A percentile compares a stretch with the other conserved stretches of the same genome.
Evolutionary conservation across 2,329 filamentous ascomycete species (phyloP).

Genomic region (Neofusicoccum umdonicola): DNA sequence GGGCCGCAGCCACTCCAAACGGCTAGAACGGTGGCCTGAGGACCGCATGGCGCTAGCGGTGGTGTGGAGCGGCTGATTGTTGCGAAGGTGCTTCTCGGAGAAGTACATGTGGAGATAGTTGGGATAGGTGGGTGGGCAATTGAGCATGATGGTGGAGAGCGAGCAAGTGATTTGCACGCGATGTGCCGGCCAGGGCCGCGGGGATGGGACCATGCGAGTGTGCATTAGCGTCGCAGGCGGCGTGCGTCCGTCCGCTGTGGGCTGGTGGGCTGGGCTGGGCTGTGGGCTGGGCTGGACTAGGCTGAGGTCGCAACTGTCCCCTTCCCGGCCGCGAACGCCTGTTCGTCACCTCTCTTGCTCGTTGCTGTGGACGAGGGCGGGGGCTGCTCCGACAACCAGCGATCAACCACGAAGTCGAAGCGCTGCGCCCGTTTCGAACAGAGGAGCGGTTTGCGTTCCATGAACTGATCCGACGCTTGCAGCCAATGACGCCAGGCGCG

Average conservation of each 20-base stretch:
- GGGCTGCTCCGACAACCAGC: too few relatives aligned
- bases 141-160: background rate
- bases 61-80: too few relatives aligned
- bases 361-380: too few relatives aligned
- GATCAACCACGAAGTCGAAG: too few relatives aligned
- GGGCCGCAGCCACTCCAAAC: too few relatives aligned
- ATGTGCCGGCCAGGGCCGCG: background rate
- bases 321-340: background rate
- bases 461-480: background rate
- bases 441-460: background rate
- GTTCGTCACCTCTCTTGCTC: background rate
- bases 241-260: background rate
- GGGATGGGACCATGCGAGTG: background rate
- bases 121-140: background rate
- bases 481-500: background rate
- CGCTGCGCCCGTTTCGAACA: background rate
- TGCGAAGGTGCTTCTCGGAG: too few relatives aligned
- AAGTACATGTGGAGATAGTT: background rate
- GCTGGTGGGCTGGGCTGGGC: background rate
- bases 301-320: background rate
- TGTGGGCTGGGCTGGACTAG: background rate
- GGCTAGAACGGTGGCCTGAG: too few relatives aligned
- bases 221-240: background rate
- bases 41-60: too few relatives aligned
- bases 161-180: background rate